Evolutionary conservation across 768 basidiomycete species (phyloP).

Genomic region (Lactarius quietus): DNA sequence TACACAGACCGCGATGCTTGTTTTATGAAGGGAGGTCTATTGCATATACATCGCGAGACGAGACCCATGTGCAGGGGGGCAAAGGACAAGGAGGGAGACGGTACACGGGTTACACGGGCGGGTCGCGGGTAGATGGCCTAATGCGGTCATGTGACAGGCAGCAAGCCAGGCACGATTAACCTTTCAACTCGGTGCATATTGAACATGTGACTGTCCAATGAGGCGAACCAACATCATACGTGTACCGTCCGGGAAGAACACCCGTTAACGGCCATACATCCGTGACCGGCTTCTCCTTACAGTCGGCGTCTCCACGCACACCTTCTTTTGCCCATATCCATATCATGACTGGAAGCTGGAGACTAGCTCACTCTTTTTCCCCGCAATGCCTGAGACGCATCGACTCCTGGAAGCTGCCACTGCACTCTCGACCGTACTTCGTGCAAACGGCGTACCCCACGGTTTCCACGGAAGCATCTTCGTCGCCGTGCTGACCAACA

Average conservation of each 20-base stretch:
- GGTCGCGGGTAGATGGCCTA: background rate
- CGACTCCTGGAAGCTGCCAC: conserved; percentile 75
- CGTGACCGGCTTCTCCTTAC: conserved; percentile 22
- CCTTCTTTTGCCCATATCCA: conserved; percentile 28
- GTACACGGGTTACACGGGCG: background rate
- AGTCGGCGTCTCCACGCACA: conserved; percentile 21
- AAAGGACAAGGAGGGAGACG: background rate
- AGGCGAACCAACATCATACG: conserved; percentile 13
- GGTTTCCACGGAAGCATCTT: conserved; percentile 79
- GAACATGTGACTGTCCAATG: conserved; percentile 23
- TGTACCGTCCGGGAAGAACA: conserved; percentile 19
- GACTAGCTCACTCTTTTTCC: conserved; percentile 31
- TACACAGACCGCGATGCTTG: conserved; percentile 11
- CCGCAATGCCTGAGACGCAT: conserved; percentile 63
- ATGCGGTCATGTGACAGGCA: conserved; percentile 16
- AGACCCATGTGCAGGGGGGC: conserved; percentile 34
- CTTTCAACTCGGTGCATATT: conserved; percentile 8
- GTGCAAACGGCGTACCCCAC: conserved; percentile 57
- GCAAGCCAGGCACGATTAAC: conserved; percentile 22
- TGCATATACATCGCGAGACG: conserved; percentile 27
- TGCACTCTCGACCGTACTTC: conserved; percentile 66
- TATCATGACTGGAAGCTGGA: conserved; percentile 53
- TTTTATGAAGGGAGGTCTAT: conserved; percentile 32
- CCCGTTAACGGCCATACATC: conserved; percentile 8
- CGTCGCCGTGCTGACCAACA: conserved; percentile 64